Conservation (phyloP, 2,329 filamentous ascomycete genomes). For the Aphanoascus verrucosus region DNA sequence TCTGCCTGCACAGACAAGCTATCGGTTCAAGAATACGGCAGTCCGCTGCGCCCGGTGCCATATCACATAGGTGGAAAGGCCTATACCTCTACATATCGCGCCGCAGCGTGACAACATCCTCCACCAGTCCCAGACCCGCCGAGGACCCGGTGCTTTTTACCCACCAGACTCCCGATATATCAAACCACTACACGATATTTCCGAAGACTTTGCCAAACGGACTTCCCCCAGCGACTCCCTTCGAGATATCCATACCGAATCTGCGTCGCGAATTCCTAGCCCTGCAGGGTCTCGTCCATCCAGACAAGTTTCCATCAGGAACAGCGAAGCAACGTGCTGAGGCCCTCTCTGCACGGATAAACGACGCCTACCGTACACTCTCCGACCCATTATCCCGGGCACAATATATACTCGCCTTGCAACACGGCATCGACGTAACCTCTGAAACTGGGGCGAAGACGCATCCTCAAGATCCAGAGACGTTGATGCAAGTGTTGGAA, state of each 20-base stretch:
- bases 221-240: slow-evolving; percentile 65
- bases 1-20: slow-evolving; percentile 1
- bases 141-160: not conserved
- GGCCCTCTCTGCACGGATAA: slow-evolving; percentile 69
- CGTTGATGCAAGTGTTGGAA: slow-evolving; percentile 81
- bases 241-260: slow-evolving; percentile 57
- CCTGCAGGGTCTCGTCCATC: slow-evolving; percentile 53
- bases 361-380: slow-evolving; percentile 83
- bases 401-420: slow-evolving; percentile 67
- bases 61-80: no score
- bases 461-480: slow-evolving; percentile 55
- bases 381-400: slow-evolving; percentile 66
- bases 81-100: no score
- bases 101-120: not conserved
- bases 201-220: slow-evolving; percentile 64
- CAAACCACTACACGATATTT: slow-evolving; percentile 80
- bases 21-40: not conserved
- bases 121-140: not conserved
- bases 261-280: slow-evolving; percentile 78
- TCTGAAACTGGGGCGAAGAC: slow-evolving; percentile 64
- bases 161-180: slow-evolving; percentile 26
- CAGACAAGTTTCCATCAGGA: slow-evolving; percentile 39
- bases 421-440: slow-evolving; percentile 59
- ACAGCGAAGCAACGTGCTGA: slow-evolving; percentile 53
- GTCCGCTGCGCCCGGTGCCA: not conserved